Base-by-base conservation (phyloP, 2,329 filamentous ascomycete species). In the Exophiala viscosa region DNA sequence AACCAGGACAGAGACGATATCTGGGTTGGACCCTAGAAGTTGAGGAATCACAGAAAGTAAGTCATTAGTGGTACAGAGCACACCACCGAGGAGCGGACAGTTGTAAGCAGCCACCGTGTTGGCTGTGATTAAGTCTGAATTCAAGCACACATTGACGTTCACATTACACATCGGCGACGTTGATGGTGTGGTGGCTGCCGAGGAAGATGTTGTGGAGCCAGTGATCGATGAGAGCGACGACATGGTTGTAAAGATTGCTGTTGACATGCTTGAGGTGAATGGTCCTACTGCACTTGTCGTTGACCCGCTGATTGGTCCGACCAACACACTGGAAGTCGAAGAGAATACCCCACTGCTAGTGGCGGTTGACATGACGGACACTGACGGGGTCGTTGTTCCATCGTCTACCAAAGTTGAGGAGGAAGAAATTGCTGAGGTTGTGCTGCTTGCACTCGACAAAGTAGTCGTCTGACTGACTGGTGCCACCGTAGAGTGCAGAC, bases 11-110 rank as follows among this genome's bases (percentile, higher is more conserved):
- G 46, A 49, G 5, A 41, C 18, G n/a, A 49, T 38, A 32, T 41
- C 42, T 5, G 46, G 38, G 15, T 49, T 49, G n/a, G 23, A 17
- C 10, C 10, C n/a, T 7, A 49, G 35, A 31, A 49, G 46, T 18
- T 32, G 20, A 32, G 46, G 46, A 5, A 49, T 23, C 6, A 20
- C 17, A 7, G 18, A 31, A 17, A 48, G 35, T 11, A 48, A 20
- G 8, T 48, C 15, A 13, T 48, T 48, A 2, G 38, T 34, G 32
- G 45, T 48, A 34, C 45, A 48, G 5, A 48, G 45, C 18, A 48
- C 32, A 15, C 45, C 45, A 39, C 9, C 28, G 15, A 20, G 15
- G 17, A 48, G 34, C 6, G 45, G 45, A 20, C 45, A 48, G 13
- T 48, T 20, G 14, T 36, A 33, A 11, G 45, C 38, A n/a, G 45